phyloP scores from a whole-genome alignment of 345 rosid species.

The Geranium brycei region DNA sequence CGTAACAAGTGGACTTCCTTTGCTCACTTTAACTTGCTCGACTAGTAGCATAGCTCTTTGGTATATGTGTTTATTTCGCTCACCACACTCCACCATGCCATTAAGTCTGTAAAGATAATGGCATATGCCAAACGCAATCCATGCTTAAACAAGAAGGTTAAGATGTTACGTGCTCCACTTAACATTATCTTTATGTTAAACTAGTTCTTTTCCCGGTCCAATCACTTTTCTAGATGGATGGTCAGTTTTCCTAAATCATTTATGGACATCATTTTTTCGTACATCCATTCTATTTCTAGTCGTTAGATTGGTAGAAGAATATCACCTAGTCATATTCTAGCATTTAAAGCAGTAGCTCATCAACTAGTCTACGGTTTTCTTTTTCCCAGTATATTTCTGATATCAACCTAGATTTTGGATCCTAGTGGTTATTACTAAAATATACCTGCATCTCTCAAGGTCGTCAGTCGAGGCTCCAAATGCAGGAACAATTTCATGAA shows the following conservation, averaged over 20 bases:
- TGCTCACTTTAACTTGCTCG: constrained; percentile 96
- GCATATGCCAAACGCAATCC: constrained; percentile 10
- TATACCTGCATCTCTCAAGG: constrained; percentile 86
- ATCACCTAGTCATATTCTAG: no score
- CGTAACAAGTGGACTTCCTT: constrained; percentile 85
- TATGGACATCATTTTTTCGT: neutral
- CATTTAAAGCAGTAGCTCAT: no score
- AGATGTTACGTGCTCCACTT: neutral
- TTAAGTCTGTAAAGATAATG: constrained; percentile 41
- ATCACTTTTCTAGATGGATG: no score
- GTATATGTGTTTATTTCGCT: constrained; percentile 62
- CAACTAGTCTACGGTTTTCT: no score
- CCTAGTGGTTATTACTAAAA: constrained; percentile 4
- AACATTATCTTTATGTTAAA: neutral
- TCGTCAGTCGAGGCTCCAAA: constrained; percentile 98
- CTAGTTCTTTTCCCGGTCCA: no score
- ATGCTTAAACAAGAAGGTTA: neutral
- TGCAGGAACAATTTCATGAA: constrained; percentile 71
- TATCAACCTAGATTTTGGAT: neutral
- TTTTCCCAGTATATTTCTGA: neutral
- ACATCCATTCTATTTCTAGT: neutral
- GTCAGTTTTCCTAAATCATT: neutral
- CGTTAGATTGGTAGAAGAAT: neutral
- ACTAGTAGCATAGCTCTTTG: constrained; percentile 79
- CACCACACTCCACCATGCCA: constrained; percentile 89